Conservation (phyloP, 148 eudicot genomes). For the Fagopyrum esculentum region DNA sequence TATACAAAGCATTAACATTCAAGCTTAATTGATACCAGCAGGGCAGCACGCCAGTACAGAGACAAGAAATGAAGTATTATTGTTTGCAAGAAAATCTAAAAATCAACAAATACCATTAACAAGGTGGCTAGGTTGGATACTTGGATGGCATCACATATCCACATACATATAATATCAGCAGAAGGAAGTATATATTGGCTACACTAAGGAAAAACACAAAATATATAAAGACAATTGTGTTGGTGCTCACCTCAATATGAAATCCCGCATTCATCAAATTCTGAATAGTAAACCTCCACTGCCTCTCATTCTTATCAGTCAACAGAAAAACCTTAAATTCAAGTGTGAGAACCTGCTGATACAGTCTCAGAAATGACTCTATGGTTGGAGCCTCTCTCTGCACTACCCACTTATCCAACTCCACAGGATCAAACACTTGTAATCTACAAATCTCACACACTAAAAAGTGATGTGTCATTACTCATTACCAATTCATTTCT, state of each 20-base stretch:
- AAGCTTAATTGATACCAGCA: background rate
- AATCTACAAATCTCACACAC: slow-evolving; percentile 46
- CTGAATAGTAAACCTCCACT: slow-evolving; percentile 50
- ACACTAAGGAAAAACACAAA: too few species aligned
- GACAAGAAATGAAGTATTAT: background rate
- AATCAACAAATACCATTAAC: background rate
- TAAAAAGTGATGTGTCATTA: background rate
- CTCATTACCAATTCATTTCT: slow-evolving; percentile 1
- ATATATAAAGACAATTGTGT: background rate
- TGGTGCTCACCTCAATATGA: slow-evolving; percentile 61
- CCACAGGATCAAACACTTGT: slow-evolving; percentile 52
- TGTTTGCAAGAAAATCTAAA: background rate
- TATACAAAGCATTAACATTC: background rate
- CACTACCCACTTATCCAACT: slow-evolving; percentile 80
- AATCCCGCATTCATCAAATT: slow-evolving; percentile 72
- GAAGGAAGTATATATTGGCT: too few species aligned
- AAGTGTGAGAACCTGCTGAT: slow-evolving; percentile 53
- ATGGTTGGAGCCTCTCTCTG: slow-evolving; percentile 56
- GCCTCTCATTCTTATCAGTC: slow-evolving; percentile 66
- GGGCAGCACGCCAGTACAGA: too few species aligned
- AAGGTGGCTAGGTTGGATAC: background rate
- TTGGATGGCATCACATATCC: background rate
- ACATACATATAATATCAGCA: background rate
- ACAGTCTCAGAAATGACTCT: slow-evolving; percentile 59
- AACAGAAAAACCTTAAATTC: slow-evolving; percentile 72